Evolutionary conservation across 2,329 filamentous ascomycete genomes (phyloP).

Genomic region (Aquanectria penicillioides): DNA sequence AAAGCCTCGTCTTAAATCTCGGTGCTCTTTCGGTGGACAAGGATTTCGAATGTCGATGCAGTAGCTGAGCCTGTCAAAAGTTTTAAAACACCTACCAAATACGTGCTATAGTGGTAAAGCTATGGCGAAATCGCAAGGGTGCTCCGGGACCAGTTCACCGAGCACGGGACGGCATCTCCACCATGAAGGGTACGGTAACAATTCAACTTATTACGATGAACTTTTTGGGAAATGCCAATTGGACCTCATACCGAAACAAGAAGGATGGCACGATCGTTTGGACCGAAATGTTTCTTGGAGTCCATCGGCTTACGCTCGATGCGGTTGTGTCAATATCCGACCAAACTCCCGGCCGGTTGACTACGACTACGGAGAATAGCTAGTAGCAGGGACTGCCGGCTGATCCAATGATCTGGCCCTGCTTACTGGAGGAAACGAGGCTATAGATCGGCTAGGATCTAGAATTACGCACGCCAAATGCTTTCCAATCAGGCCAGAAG

Average conservation of each 20-base stretch:
- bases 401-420: neutral
- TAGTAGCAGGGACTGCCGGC: neutral
- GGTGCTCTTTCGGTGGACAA: too few relatives aligned
- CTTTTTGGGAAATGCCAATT: neutral
- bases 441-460: neutral
- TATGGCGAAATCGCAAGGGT: neutral
- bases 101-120: slow-evolving; percentile 1
- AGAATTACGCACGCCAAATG: neutral
- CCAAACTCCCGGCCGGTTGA: neutral
- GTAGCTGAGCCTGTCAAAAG: neutral
- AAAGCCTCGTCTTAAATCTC: too few relatives aligned
- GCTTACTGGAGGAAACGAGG: too few relatives aligned
- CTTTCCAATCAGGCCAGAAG: neutral
- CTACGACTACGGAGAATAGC: neutral
- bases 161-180: slow-evolving; percentile 16
- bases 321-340: neutral
- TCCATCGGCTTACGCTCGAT: neutral
- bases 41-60: neutral
- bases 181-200: slow-evolving; percentile 7
- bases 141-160: slow-evolving; percentile 3
- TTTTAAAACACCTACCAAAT: neutral
- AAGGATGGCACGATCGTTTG: neutral
- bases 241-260: neutral
- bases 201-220: slow-evolving; percentile 10
- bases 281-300: neutral